Conservation (phyloP, 73 alveolate species). For the Tetrahymena thermophila region DNA sequence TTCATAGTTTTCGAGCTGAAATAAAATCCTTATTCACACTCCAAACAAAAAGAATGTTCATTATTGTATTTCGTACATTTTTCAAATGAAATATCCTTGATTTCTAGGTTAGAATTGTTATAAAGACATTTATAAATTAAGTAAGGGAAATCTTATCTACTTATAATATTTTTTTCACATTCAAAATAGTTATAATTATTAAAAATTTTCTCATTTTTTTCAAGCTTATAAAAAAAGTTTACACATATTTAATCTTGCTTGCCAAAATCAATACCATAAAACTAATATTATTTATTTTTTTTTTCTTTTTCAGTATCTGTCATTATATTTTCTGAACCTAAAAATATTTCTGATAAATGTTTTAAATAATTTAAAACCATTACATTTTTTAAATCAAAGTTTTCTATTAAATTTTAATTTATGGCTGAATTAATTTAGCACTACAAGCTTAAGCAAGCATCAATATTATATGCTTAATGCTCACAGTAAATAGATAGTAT, state of each 20-base stretch:
- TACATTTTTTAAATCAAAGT: background rate
- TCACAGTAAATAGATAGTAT: background rate
- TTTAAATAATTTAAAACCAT: too few species aligned
- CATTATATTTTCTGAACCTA: background rate
- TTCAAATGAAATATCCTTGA: background rate
- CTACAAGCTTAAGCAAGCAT: background rate
- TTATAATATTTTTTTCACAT: too few species aligned
- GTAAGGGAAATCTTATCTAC: background rate
- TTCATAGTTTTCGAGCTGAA: background rate
- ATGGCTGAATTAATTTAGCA: background rate
- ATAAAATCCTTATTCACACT: background rate
- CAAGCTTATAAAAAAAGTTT: too few species aligned
- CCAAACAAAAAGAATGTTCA: background rate
- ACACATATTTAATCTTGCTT: background rate
- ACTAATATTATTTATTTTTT: too few species aligned
- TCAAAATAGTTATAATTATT: too few species aligned
- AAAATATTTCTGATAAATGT: background rate
- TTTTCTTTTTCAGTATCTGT: background rate
- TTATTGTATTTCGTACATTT: background rate
- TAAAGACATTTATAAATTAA: too few species aligned
- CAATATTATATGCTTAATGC: background rate
- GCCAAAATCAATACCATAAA: background rate
- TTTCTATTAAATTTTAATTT: background rate
- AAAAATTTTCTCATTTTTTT: background rate
- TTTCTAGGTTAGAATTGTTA: too few species aligned